A percentile compares a stretch with the other conserved stretches of the same genome.
These are phyloP conservation scores for Pseudoscleropodium purum DNA, from an alignment of 225 moss, liverwort and hornwort species.

Conservation along the genomic window DNA sequence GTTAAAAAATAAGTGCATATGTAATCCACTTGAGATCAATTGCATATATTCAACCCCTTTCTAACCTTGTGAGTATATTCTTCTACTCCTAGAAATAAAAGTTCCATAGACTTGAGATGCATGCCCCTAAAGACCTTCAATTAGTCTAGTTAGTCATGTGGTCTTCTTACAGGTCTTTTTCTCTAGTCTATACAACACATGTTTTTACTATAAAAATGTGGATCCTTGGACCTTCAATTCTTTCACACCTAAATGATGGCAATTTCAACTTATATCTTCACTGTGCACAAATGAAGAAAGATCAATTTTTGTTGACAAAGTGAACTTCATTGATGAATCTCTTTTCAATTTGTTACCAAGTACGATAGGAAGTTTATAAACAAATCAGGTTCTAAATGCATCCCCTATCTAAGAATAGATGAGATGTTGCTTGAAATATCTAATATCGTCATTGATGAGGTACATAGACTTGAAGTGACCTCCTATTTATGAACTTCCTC, in stretches of 20 bases:
- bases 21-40: too few species aligned
- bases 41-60: background rate
- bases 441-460: background rate
- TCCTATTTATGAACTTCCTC: too few species aligned
- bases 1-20: too few species aligned
- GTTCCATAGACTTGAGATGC: background rate
- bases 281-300: background rate
- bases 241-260: background rate
- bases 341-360: background rate
- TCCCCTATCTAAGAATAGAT: too few species aligned
- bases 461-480: background rate
- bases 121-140: rapidly evolving
- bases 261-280: background rate
- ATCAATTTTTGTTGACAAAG: background rate
- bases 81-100: background rate
- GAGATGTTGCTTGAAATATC: background rate
- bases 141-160: background rate
- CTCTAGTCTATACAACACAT: rapidly evolving
- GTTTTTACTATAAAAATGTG: background rate
- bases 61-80: rapidly evolving
- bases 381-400: rapidly evolving
- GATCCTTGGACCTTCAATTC: background rate
- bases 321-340: background rate
- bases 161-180: background rate
- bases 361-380: background rate